Conservation (phyloP, 768 basidiomycete genomes). For the Vararia minispora region DNA sequence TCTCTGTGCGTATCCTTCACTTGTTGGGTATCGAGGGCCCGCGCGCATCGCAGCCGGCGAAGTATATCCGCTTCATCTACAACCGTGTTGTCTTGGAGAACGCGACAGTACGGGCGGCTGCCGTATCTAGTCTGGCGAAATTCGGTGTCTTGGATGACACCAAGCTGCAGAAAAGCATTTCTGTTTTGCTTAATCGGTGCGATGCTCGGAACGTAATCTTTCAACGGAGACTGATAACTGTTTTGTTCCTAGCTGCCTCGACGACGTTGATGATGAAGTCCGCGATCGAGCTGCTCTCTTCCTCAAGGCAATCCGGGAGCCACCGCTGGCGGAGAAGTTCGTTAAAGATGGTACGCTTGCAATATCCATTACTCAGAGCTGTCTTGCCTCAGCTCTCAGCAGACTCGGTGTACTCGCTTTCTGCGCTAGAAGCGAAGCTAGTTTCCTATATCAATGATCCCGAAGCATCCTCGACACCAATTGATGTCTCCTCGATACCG, state of each 20-base stretch:
- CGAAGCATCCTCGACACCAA: constrained; percentile 54
- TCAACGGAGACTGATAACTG: too few relatives aligned
- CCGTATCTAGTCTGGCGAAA: constrained; percentile 90
- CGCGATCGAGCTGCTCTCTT: constrained; percentile 96
- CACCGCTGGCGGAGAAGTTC: constrained; percentile 72
- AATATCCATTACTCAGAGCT: neutral
- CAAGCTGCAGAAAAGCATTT: constrained; percentile 73
- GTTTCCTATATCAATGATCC: constrained; percentile 90
- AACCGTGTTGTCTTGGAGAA: constrained; percentile 99
- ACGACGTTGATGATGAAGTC: constrained; percentile 98
- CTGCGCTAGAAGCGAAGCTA: constrained; percentile 81
- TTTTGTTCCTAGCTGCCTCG: constrained; percentile 58
- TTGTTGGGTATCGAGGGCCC: constrained; percentile 94
- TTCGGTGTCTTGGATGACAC: constrained; percentile 84
- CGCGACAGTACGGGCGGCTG: constrained; percentile 93
- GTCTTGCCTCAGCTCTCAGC: constrained; percentile 5
- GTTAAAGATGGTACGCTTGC: constrained; percentile 74
- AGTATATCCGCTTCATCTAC: constrained; percentile 99
- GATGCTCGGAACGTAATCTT: constrained; percentile 17
- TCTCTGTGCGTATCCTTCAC: constrained; percentile 94
- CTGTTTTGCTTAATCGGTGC: constrained; percentile 76
- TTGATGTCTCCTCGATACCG: constrained; percentile 78
- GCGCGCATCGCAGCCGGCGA: constrained; percentile 90
- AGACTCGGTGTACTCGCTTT: constrained; percentile 94
- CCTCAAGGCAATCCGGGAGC: constrained; percentile 72